phyloP scores from a whole-genome alignment of 1,139 yeast species.

The Magnusiomyces fungicola region DNA sequence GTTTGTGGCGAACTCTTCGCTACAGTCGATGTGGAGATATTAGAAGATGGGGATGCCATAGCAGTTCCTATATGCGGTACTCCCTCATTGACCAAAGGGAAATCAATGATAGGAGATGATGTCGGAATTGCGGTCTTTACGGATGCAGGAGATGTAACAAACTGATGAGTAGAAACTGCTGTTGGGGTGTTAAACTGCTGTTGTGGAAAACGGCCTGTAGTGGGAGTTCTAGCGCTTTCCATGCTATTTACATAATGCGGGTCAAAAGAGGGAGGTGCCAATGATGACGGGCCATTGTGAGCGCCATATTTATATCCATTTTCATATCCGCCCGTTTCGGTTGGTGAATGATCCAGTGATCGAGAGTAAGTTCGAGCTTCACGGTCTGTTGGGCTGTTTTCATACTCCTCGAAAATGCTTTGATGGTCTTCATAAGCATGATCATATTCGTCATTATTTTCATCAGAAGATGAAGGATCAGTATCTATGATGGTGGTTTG shows the following conservation, averaged over 20 bases:
- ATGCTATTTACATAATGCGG: no score
- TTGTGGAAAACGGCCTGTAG: conserved; percentile 1
- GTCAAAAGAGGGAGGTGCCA: conserved; percentile 3
- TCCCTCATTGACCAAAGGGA: background rate
- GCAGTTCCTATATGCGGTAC: background rate
- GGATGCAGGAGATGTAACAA: conserved; percentile 3
- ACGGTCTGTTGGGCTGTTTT: conserved; percentile 1
- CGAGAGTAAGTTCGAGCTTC: background rate
- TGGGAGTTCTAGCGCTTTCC: conserved; percentile 11
- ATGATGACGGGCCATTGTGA: background rate
- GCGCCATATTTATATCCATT: no score
- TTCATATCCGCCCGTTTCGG: no score
- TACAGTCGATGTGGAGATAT: background rate
- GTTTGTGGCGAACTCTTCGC: background rate
- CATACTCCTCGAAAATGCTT: conserved; percentile 16
- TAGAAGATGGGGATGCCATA: background rate
- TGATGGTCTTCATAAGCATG: conserved; percentile 14
- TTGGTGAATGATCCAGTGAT: background rate
- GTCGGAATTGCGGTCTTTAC: conserved; percentile 3
- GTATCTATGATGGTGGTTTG: conserved; percentile 17
- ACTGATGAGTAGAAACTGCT: background rate
- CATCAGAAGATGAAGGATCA: conserved; percentile 14
- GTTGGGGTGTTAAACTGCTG: background rate
- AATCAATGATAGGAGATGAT: background rate
- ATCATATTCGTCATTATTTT: conserved; percentile 3